phyloP scores from a whole-genome alignment of 768 basidiomycete genomes.

The Tubosaeta brunneosetosa region DNA sequence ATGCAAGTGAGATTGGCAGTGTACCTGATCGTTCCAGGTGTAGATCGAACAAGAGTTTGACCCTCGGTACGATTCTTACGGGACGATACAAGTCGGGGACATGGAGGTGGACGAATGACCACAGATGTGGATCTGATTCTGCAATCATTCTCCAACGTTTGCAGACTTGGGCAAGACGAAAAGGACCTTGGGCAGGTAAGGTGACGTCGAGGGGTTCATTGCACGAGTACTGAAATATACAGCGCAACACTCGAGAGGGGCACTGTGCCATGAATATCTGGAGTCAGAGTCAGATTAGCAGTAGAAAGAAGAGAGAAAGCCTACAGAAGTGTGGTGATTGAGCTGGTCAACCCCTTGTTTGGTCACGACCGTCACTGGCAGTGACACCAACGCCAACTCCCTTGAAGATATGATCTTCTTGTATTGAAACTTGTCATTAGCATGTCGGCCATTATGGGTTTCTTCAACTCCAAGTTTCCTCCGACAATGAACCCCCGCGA shows the following conservation, averaged over 20 bases:
- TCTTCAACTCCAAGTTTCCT: constrained; percentile 48
- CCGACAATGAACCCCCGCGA: constrained; percentile 53
- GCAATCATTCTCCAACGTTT: constrained; percentile 14
- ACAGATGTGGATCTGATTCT: constrained; percentile 12
- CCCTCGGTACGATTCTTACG: not conserved
- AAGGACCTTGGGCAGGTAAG: not conserved
- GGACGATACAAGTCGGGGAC: not conserved
- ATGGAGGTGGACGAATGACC: constrained; percentile 18
- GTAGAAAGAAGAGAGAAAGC: too few relatives aligned
- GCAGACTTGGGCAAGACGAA: constrained; percentile 18
- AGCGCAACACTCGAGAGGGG: too few relatives aligned
- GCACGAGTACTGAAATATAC: not conserved
- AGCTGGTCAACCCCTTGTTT: too few relatives aligned
- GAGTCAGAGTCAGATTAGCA: too few relatives aligned
- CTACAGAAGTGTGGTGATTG: too few relatives aligned
- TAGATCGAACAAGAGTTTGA: constrained; percentile 2
- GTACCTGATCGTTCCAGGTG: constrained; percentile 10
- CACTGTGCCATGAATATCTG: too few relatives aligned
- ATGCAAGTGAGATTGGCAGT: constrained; percentile 18
- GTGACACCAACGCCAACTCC: too few relatives aligned
- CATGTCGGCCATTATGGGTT: constrained; percentile 43
- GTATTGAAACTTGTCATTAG: not conserved
- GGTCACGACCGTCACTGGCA: too few relatives aligned
- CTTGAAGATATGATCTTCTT: too few relatives aligned
- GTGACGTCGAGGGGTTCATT: not conserved